A percentile compares a stretch with the other conserved stretches of the same genome.
These are phyloP conservation scores for Hypoxylon subgilvum DNA, from an alignment of 495 filamentous ascomycete genomes.

Conservation along the genomic window DNA sequence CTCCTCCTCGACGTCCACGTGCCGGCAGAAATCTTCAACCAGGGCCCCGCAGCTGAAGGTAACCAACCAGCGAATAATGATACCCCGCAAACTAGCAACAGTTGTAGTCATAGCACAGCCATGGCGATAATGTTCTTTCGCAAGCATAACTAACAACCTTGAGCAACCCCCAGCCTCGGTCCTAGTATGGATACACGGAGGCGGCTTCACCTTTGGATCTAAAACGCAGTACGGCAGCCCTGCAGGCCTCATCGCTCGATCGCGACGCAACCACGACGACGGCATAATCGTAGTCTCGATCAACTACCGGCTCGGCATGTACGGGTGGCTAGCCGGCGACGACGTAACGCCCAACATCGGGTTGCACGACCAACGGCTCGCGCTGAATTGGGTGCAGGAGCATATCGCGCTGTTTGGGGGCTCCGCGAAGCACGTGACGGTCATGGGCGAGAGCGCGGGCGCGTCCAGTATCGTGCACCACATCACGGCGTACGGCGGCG, in stretches of 20 bases:
- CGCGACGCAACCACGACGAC: conserved; percentile 62
- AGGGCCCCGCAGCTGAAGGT: conserved; percentile 2
- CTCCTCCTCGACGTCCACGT: conserved; percentile 30
- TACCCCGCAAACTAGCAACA: too few species aligned
- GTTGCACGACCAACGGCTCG: conserved; percentile 57
- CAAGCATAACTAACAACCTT: neutral
- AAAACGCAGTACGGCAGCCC: conserved; percentile 52
- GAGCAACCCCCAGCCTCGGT: conserved; percentile 52
- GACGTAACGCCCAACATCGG: conserved; percentile 54
- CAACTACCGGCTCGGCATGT: conserved; percentile 68
- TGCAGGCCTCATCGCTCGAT: conserved; percentile 53
- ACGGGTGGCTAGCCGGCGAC: conserved; percentile 65
- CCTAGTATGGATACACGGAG: conserved; percentile 66
- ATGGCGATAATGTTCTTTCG: too few species aligned
- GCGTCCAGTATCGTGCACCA: conserved; percentile 62
- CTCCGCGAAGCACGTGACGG: conserved; percentile 62
- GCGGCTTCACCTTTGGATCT: conserved; percentile 59
- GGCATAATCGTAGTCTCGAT: conserved; percentile 60
- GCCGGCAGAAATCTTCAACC: conserved; percentile 16
- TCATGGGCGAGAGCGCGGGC: conserved; percentile 70
- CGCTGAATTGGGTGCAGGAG: conserved; percentile 60
- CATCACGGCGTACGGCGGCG: conserved; percentile 61
- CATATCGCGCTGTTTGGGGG: conserved; percentile 68
- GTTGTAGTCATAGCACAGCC: too few species aligned
- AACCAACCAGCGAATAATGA: too few species aligned